phyloP scores from a whole-genome alignment of 768 basidiomycete species.

The Pisolithus albus region DNA sequence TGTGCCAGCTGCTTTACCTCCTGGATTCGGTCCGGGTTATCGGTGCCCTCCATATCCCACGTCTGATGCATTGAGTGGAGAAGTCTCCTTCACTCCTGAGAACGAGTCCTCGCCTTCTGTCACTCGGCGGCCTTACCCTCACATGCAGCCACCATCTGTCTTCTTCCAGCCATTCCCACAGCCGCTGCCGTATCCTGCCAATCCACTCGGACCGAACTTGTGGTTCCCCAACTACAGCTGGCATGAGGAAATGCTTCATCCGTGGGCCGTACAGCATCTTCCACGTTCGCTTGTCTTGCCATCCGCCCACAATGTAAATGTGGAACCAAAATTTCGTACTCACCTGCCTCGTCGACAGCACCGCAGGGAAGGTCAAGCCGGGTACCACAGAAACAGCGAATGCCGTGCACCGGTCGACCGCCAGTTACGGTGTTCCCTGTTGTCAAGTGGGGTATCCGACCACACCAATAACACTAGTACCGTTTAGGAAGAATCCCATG shows the following conservation, averaged over 20 bases:
- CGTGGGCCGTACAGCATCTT: slow-evolving; percentile 9
- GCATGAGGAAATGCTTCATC: slow-evolving; percentile 16
- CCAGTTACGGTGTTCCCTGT: too few species aligned
- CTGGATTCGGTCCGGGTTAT: slow-evolving; percentile 67
- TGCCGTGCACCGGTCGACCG: too few species aligned
- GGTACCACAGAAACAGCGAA: too few species aligned
- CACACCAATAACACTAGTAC: too few species aligned
- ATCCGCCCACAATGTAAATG: slow-evolving; percentile 4
- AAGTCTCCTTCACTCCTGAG: slow-evolving; percentile 13
- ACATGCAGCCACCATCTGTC: slow-evolving; percentile 26
- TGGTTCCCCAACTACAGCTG: slow-evolving; percentile 24
- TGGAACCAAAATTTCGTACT: too few species aligned
- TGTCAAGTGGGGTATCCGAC: too few species aligned
- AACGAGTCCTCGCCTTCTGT: slow-evolving; percentile 24
- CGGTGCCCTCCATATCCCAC: slow-evolving; percentile 67
- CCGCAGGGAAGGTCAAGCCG: too few species aligned
- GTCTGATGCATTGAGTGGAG: slow-evolving; percentile 35
- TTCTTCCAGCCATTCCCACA: slow-evolving; percentile 25
- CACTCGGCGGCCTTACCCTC: slow-evolving; percentile 30
- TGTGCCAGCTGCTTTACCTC: slow-evolving; percentile 49
- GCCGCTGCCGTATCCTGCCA: slow-evolving; percentile 8
- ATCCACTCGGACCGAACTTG: slow-evolving; percentile 12
- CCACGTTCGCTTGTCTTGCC: slow-evolving; percentile 9
- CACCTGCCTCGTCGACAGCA: too few species aligned
- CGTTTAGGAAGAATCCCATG: too few species aligned